phyloP scores from a whole-genome alignment of 305 asterid species.

The Vinca major region DNA sequence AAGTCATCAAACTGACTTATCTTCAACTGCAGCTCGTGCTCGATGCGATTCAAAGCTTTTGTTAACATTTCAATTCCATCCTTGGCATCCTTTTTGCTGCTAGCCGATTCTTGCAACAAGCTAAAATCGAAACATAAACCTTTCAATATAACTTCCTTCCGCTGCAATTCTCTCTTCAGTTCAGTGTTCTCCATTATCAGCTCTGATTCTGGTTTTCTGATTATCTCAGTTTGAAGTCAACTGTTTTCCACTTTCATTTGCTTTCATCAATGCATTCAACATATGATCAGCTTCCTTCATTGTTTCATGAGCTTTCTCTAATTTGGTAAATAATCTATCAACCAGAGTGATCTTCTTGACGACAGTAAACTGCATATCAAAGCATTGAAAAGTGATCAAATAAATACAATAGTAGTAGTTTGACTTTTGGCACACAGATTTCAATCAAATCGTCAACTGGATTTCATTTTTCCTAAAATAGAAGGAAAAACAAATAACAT shows the following conservation, averaged over 20 bases:
- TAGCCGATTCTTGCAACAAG: conserved; percentile 81
- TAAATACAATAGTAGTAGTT: not conserved
- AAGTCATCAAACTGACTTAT: conserved; percentile 41
- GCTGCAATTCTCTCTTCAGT: conserved; percentile 57
- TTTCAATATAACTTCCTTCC: conserved; percentile 52
- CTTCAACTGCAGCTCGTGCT: conserved; percentile 52
- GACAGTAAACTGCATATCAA: conserved; percentile 31
- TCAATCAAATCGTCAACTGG: not conserved
- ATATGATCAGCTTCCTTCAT: conserved; percentile 54
- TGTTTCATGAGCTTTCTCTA: conserved; percentile 51
- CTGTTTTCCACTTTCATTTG: conserved; percentile 49
- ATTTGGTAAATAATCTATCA: conserved; percentile 42
- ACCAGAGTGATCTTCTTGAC: conserved; percentile 23
- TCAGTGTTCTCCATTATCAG: conserved; percentile 28
- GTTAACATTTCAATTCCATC: conserved; percentile 57
- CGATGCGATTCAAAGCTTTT: conserved; percentile 41
- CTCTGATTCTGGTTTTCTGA: conserved; percentile 24
- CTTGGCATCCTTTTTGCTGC: conserved; percentile 56
- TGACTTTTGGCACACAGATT: not conserved
- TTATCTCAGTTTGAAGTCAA: conserved; percentile 20
- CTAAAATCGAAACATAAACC: conserved; percentile 83
- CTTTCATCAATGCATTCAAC: conserved; percentile 45
- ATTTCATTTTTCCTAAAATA: conserved; percentile 1
- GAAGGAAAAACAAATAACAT: not conserved
- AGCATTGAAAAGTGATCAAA: conserved; percentile 1